Evolutionary conservation across 345 rosid genomes (phyloP).

Genomic region (Hypericum androsaemum): DNA sequence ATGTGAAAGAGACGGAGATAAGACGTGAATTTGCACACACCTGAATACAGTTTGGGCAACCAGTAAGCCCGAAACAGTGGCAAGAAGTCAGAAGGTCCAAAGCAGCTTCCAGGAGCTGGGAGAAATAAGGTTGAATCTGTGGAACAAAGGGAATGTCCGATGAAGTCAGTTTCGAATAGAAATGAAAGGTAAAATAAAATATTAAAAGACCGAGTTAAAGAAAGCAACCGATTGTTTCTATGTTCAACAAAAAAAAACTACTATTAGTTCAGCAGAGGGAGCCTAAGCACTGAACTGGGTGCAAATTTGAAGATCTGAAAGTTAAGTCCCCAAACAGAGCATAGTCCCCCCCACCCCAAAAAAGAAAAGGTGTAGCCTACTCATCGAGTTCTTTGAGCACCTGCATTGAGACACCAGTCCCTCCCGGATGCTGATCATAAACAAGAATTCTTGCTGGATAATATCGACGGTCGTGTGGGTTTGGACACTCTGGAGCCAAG

Average conservation of each 20-base stretch:
- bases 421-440: slow-evolving; percentile 89
- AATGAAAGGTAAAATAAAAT: not conserved
- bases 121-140: slow-evolving; percentile 70
- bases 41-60: slow-evolving; percentile 87
- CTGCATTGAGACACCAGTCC: slow-evolving; percentile 78
- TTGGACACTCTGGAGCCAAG: slow-evolving; percentile 87
- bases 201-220: too few relatives aligned
- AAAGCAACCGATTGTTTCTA: too few relatives aligned
- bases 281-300: too few relatives aligned
- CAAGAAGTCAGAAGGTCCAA: slow-evolving; percentile 61
- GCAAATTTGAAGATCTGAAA: too few relatives aligned
- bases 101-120: slow-evolving; percentile 57
- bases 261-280: too few relatives aligned
- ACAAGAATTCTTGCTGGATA: slow-evolving; percentile 65
- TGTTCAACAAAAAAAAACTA: too few relatives aligned
- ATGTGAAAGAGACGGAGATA: not conserved
- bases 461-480: slow-evolving; percentile 47
- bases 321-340: too few relatives aligned
- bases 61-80: slow-evolving; percentile 45
- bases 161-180: not conserved
- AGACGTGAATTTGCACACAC: slow-evolving; percentile 19
- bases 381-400: slow-evolving; percentile 24
- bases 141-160: not conserved
- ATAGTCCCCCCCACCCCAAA: too few relatives aligned
- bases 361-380: slow-evolving; percentile 2